These are phyloP conservation scores for Beauveria sp. DNA, from an alignment of 2,329 filamentous ascomycete species.

Conservation along the genomic window DNA sequence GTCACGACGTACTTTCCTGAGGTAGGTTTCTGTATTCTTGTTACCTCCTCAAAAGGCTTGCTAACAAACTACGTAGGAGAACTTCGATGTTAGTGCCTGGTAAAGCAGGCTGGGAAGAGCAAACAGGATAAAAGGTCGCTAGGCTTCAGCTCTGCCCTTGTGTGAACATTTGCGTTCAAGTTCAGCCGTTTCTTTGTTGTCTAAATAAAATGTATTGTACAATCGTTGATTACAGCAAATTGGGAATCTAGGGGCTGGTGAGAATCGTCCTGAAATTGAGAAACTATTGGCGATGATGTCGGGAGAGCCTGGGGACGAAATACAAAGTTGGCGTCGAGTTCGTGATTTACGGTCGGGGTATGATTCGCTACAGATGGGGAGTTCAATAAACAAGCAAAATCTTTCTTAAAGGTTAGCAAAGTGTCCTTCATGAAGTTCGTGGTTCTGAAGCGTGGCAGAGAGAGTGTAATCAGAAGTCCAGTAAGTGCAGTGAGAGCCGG, in stretches of 20 bases:
- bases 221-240: neutral
- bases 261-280: neutral
- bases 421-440: neutral
- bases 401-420: neutral
- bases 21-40: conserved; percentile 38
- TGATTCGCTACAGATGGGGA: neutral
- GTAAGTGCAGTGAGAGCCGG: conserved; percentile 66
- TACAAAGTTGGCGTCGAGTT: neutral
- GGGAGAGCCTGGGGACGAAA: neutral
- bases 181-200: conserved; percentile 1
- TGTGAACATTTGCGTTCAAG: neutral
- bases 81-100: conserved; percentile 89
- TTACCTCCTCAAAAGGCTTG: neutral
- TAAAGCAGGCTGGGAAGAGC: conserved; percentile 35
- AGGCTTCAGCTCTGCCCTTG: neutral
- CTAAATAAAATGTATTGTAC: conserved; percentile 10
- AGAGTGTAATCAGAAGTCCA: conserved; percentile 65
- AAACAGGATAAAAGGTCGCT: neutral
- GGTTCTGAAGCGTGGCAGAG: neutral
- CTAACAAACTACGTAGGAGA: conserved; percentile 57
- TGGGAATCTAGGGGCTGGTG: conserved; percentile 1
- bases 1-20: conserved; percentile 96
- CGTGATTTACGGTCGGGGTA: neutral
- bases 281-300: neutral
- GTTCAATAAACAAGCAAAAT: neutral